Percentiles rank a stretch among this genome's conserved stretches.
Evolutionary conservation across 768 basidiomycete species (phyloP).

Genomic region (Pulveroboletus sp.): DNA sequence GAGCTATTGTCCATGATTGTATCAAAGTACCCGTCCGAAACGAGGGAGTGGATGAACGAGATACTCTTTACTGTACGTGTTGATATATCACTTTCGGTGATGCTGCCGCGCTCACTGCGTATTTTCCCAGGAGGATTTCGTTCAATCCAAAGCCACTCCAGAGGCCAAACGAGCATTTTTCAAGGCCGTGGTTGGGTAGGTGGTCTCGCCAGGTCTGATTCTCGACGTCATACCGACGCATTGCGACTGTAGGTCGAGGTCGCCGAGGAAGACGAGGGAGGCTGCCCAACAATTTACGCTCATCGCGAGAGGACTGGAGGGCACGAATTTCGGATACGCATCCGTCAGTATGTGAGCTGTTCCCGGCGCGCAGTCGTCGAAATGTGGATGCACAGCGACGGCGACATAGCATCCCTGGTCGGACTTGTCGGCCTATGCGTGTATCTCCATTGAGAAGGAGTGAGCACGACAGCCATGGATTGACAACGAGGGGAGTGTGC

Average conservation of each 20-base stretch:
- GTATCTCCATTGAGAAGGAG: background rate
- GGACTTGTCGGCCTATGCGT: background rate
- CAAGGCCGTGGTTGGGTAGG: conserved; percentile 64
- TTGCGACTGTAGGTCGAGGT: conserved; percentile 50
- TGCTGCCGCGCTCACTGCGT: background rate
- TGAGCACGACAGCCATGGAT: background rate
- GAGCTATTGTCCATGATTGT: conserved; percentile 72
- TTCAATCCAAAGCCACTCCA: conserved; percentile 62
- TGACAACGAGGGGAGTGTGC: background rate
- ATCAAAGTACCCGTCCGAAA: conserved; percentile 49
- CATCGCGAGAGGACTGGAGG: conserved; percentile 78
- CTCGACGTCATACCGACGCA: background rate
- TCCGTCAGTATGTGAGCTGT: conserved; percentile 48
- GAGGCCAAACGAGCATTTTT: conserved; percentile 79
- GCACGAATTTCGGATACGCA: conserved; percentile 81
- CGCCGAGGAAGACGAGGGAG: conserved; percentile 68
- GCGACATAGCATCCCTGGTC: background rate
- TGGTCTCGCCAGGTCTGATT: conserved; percentile 1
- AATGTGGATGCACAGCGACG: no score
- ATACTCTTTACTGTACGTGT: conserved; percentile 59
- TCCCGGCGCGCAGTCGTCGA: background rate
- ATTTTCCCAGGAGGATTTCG: conserved; percentile 60
- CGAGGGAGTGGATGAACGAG: conserved; percentile 66
- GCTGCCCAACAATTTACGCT: conserved; percentile 86
- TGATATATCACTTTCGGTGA: conserved; percentile 1